Evolutionary conservation across 495 filamentous ascomycete species (phyloP), one percentile per base, ranked within the genome.

Genomic region (Aspergillus wentii): DNA sequence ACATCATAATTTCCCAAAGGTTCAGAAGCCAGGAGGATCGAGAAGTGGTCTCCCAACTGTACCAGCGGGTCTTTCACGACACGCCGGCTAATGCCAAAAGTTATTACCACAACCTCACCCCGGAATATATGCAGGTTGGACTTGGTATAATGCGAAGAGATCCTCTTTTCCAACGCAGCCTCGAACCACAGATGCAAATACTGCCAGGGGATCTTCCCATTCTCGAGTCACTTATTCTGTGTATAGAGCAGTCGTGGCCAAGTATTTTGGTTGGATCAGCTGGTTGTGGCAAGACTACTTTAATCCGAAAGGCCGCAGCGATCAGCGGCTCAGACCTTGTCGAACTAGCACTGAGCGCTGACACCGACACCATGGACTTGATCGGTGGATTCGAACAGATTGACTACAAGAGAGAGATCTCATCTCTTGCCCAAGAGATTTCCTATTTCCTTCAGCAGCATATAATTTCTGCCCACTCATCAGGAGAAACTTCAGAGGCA

Each of bases 341-440:
- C 28, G 82, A 85, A 28, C 80, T 96, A 37, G 77, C 89, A 8
- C 69, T 97, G 49, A 96, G 94, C 57, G 78, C 86, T 3, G 94
- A 97, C 44, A 86, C 91, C 33, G 94, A 99, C 59, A 86, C 91
- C 11, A 95, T 91, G 79, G 94, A 99, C 54, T 73, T 99, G 16
- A 84, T 99, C 35, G 94, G 94, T 46, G 89, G 92, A 0, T 99
- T 94, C 54, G 94, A 97, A 52, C 94, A 99, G 61, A 81, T 87
- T 22, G 89, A 97, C 56, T 74, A 86, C 33, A 65, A 79, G 20
- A 75, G 91, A 31, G 77, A 80, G 31, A 58, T 80, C 13, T 78
- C 76, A 5, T 52, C 63, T 46, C 37, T 77, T 71, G 43, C 65
- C 74, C 41, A 57, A 20, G 71, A 78, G 38, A 53, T 94, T 4